These are phyloP conservation scores for Phytophthora vignae DNA, from an alignment of 352 stramenopile species.

Conservation along the genomic window DNA sequence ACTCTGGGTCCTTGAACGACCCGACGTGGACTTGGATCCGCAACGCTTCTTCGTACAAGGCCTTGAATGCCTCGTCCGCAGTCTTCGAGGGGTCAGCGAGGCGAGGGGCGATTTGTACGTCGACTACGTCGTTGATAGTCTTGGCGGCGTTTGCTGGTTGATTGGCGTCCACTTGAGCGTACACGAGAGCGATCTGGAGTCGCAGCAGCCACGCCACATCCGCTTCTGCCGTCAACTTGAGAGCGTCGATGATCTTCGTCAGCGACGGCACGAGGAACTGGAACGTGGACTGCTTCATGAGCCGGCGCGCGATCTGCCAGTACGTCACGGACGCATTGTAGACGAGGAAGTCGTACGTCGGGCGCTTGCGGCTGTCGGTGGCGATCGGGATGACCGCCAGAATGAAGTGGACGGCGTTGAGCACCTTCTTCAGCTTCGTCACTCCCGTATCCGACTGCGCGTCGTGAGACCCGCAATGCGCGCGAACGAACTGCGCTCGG, in stretches of 20 bases:
- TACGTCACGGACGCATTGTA: constrained; percentile 92
- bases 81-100: constrained; percentile 38
- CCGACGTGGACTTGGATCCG: constrained; percentile 75
- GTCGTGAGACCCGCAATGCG: constrained; percentile 62
- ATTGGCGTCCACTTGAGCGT: constrained; percentile 75
- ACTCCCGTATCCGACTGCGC: constrained; percentile 52
- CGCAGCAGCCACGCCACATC: constrained; percentile 75
- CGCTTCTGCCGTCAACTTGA: constrained; percentile 73
- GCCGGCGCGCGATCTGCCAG: constrained; percentile 83
- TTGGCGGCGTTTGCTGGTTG: constrained; percentile 66
- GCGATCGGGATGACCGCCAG: constrained; percentile 80
- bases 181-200: constrained; percentile 73
- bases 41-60: constrained; percentile 74
- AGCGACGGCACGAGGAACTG: constrained; percentile 81
- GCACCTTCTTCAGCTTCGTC: constrained; percentile 51
- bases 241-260: constrained; percentile 65
- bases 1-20: constrained; percentile 79
- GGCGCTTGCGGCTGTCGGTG: constrained; percentile 59
- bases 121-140: constrained; percentile 70
- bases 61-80: constrained; percentile 31
- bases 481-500: constrained; percentile 83
- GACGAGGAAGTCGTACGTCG: constrained; percentile 90
- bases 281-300: constrained; percentile 84
- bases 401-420: constrained; percentile 83
- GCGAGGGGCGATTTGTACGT: constrained; percentile 61